Evolutionary conservation across 768 basidiomycete genomes (phyloP).

Genomic region (Lentinus brumalis): DNA sequence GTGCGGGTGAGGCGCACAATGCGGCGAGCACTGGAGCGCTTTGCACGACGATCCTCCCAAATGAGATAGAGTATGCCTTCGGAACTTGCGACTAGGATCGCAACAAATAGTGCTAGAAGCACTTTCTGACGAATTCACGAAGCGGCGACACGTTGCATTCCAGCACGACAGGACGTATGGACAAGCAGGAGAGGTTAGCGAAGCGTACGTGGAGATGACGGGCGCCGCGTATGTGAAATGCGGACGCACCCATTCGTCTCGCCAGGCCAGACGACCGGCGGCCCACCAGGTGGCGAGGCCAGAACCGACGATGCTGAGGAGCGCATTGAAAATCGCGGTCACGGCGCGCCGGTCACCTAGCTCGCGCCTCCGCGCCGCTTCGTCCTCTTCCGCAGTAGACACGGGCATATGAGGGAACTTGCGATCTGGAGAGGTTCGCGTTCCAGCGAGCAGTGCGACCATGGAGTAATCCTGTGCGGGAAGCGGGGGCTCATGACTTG

Average conservation of each 20-base stretch:
- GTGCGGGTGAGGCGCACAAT: conserved; percentile 26
- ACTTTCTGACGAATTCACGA: conserved; percentile 39
- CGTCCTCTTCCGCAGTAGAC: conserved; percentile 44
- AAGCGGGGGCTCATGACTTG: conserved; percentile 45
- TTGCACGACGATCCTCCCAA: conserved; percentile 62
- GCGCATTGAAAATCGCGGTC: conserved; percentile 67
- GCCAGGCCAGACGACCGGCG: conserved; percentile 62
- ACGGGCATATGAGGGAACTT: conserved; percentile 55
- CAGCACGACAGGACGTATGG: background rate
- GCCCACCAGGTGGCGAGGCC: conserved; percentile 77
- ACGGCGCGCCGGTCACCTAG: conserved; percentile 65
- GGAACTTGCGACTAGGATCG: conserved; percentile 67
- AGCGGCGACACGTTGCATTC: background rate
- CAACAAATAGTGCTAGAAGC: conserved; percentile 60
- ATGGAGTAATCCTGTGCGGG: conserved; percentile 62
- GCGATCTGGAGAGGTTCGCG: conserved; percentile 76
- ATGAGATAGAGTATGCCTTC: conserved; percentile 74
- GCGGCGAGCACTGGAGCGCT: conserved; percentile 22
- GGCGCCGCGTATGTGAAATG: conserved; percentile 7
- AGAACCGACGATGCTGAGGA: conserved; percentile 67
- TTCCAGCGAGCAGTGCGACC: conserved; percentile 76
- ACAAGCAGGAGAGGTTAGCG: background rate
- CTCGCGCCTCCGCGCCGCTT: conserved; percentile 40
- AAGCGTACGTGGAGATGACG: background rate
- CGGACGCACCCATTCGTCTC: conserved; percentile 70